Percentiles rank a stretch among this genome's conserved stretches.
Conservation (phyloP, 78 protist genomes). For the Diacronema lutheri region DNA sequence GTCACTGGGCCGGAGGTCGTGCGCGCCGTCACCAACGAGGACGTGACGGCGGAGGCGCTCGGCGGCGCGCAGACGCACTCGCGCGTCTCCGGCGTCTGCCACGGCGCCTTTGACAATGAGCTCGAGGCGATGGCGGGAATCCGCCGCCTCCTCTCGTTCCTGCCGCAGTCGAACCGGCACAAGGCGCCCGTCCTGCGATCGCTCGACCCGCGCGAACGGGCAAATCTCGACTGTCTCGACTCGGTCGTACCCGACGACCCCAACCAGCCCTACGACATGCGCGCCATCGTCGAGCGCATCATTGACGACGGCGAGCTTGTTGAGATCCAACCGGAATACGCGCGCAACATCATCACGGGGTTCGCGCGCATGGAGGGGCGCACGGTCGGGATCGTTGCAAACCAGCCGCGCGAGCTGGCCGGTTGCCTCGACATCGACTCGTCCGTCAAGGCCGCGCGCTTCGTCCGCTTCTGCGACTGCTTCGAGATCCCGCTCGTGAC, state of each 20-base stretch:
- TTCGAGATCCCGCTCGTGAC: slow-evolving; percentile 96
- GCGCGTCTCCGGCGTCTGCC: slow-evolving; percentile 51
- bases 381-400: slow-evolving; percentile 95
- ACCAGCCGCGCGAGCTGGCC: slow-evolving; percentile 90
- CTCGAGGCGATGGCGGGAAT: slow-evolving; percentile 69
- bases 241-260: slow-evolving; percentile 79
- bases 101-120: slow-evolving; percentile 85
- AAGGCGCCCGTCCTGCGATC: slow-evolving; percentile 60
- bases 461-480: slow-evolving; percentile 94
- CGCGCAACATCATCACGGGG: slow-evolving; percentile 91
- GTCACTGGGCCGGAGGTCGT: slow-evolving; percentile 75
- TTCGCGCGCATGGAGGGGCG: slow-evolving; percentile 93
- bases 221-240: slow-evolving; percentile 3
- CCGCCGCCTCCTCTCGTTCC: not conserved
- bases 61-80: slow-evolving; percentile 86
- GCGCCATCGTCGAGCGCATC: not conserved
- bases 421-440: slow-evolving; percentile 96
- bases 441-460: slow-evolving; percentile 88
- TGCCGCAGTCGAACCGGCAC: slow-evolving; percentile 54
- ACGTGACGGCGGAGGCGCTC: slow-evolving; percentile 87
- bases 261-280: slow-evolving; percentile 1
- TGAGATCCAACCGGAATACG: slow-evolving; percentile 72
- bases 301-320: not conserved
- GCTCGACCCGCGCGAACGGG: slow-evolving; percentile 66
- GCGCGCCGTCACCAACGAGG: slow-evolving; percentile 14